Percentiles rank a stretch among this genome's conserved stretches.
These are phyloP conservation scores for Cyclostephanos tholiformis DNA, from an alignment of 108 stramenopile genomes.

Conservation along the genomic window DNA sequence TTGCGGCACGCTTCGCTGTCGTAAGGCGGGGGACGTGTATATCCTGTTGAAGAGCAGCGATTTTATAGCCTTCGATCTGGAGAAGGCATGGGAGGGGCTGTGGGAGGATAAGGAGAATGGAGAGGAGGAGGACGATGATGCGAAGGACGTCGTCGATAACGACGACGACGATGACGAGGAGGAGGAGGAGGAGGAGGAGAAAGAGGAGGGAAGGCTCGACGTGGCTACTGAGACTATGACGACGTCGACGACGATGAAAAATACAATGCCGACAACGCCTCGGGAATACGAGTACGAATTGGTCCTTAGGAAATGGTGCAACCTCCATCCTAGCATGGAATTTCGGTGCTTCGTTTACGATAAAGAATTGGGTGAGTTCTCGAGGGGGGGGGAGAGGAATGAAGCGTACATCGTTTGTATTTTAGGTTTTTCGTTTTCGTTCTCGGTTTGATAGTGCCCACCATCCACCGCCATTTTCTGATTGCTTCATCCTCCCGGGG, in stretches of 20 bases:
- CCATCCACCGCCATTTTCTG: background rate
- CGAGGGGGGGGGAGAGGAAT: no score
- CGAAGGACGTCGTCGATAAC: no score
- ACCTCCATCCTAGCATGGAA: slow-evolving; percentile 92
- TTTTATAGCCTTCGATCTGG: slow-evolving; percentile 86
- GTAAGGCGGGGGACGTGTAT: slow-evolving; percentile 89
- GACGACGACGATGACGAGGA: no score
- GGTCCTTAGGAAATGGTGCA: slow-evolving; percentile 92
- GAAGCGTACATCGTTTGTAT: no score
- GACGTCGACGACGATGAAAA: no score
- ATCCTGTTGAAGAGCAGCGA: slow-evolving; percentile 92
- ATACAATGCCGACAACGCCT: background rate
- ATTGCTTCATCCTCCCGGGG: background rate
- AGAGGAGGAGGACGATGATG: background rate
- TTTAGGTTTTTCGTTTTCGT: no score
- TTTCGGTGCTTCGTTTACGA: slow-evolving; percentile 92
- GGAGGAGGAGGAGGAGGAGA: no score
- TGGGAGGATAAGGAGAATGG: slow-evolving; percentile 20
- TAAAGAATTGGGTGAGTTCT: slow-evolving; percentile 46
- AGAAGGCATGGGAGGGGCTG: slow-evolving; percentile 70
- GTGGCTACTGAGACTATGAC: no score
- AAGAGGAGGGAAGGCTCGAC: no score
- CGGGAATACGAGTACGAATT: slow-evolving; percentile 49
- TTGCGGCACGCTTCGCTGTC: slow-evolving; percentile 84
- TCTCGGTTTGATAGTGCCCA: background rate